Percentiles rank a stretch among this genome's conserved stretches.
Conservation (phyloP, 2,329 filamentous ascomycete genomes). For the Beauveria sp. region DNA sequence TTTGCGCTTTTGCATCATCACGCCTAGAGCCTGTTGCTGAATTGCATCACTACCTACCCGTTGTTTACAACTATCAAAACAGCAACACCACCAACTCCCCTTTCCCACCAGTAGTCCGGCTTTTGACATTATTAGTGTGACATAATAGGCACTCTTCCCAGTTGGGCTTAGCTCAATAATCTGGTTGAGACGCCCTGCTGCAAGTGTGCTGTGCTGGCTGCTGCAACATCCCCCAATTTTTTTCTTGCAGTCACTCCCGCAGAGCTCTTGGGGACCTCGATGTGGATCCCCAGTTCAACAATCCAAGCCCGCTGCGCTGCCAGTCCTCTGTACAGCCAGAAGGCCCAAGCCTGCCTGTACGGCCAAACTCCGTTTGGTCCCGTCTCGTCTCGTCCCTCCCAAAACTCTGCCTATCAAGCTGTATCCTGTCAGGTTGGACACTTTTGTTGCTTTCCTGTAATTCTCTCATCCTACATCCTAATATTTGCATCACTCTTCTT, state of each 20-base stretch:
- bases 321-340: neutral
- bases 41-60: neutral
- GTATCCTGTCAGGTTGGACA: slow-evolving; percentile 17
- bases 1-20: no score
- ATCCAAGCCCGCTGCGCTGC: slow-evolving; percentile 1
- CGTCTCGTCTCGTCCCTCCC: slow-evolving; percentile 4
- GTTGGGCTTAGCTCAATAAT: slow-evolving; percentile 26
- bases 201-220: slow-evolving; percentile 15
- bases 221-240: slow-evolving; percentile 10
- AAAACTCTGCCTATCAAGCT: slow-evolving; percentile 7
- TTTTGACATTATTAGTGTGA: neutral
- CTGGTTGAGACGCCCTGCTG: slow-evolving; percentile 36
- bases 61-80: neutral
- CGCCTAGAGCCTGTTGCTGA: neutral
- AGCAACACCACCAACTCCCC: slow-evolving; percentile 1
- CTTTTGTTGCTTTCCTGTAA: slow-evolving; percentile 7
- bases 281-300: slow-evolving; percentile 13
- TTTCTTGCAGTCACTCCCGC: neutral
- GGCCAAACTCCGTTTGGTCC: neutral
- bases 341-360: neutral
- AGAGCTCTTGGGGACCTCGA: neutral
- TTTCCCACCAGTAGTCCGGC: slow-evolving; percentile 4
- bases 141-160: slow-evolving; percentile 11
- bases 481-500: slow-evolving; percentile 12
- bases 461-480: slow-evolving; percentile 7